phyloP scores from a whole-genome alignment of 441 rosid genomes.

The Sinapis alba region DNA sequence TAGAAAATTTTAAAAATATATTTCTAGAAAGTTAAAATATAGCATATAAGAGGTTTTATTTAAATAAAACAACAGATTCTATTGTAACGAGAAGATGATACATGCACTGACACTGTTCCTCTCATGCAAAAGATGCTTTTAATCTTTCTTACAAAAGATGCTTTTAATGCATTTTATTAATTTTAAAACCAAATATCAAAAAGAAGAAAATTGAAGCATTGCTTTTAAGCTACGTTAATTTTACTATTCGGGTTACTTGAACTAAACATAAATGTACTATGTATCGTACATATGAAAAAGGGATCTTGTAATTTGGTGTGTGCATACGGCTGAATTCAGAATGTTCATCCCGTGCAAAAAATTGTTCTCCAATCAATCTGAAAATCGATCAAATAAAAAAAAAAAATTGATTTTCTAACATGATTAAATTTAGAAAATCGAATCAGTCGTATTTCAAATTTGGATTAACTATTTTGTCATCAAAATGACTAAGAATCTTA shows the following conservation, averaged over 20 bases:
- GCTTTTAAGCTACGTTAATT: constrained; percentile 40
- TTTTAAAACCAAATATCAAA: constrained; percentile 17
- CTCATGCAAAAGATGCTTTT: constrained; percentile 43
- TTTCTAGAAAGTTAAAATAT: background rate
- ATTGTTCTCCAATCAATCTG: background rate
- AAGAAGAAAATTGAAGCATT: constrained; percentile 29
- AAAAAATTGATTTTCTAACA: background rate
- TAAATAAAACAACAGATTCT: constrained; percentile 35
- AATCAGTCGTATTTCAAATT: background rate
- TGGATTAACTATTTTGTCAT: background rate
- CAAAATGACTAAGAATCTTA: background rate
- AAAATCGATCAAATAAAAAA: background rate
- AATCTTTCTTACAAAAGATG: constrained; percentile 7
- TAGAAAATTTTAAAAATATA: no score
- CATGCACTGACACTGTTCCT: constrained; percentile 42
- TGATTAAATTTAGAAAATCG: background rate
- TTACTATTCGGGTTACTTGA: constrained; percentile 28
- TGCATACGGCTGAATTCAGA: constrained; percentile 1
- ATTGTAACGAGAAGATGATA: constrained; percentile 43
- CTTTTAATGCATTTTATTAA: constrained; percentile 2
- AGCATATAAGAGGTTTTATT: background rate
- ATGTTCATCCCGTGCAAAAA: background rate
- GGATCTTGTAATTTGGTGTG: constrained; percentile 31
- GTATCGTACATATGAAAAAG: constrained; percentile 34
- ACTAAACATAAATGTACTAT: constrained; percentile 7